Percentiles rank a stretch among this genome's conserved stretches.
phyloP scores from a whole-genome alignment of 225 moss, liverwort and hornwort species.

The Ulota crispa region DNA sequence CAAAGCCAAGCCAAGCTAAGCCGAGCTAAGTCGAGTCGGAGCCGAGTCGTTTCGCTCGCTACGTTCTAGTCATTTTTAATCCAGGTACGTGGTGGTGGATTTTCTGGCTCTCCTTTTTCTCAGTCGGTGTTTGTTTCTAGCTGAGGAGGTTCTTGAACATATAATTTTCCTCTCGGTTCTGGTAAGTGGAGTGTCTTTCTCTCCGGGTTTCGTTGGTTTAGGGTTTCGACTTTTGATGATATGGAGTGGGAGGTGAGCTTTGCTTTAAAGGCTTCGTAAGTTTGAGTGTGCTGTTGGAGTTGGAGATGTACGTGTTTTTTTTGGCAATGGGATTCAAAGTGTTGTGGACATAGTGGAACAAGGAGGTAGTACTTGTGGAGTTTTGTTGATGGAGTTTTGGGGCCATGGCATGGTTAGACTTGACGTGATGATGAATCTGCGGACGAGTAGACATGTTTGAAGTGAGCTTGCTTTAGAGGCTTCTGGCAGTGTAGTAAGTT shows the following conservation, averaged over 20 bases:
- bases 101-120: neutral
- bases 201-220: neutral
- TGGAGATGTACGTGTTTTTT: neutral
- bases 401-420: conserved; percentile 12
- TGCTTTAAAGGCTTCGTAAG: neutral
- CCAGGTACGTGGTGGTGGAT: neutral
- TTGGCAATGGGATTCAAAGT: neutral
- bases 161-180: neutral
- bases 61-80: neutral
- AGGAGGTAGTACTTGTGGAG: neutral
- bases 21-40: neutral
- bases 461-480: neutral
- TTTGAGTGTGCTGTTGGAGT: neutral
- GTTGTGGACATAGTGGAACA: neutral
- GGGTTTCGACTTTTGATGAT: neutral
- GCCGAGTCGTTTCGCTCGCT: neutral
- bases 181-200: neutral
- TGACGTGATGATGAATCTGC: conserved; percentile 6
- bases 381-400: neutral
- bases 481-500: no score
- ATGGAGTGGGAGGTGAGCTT: neutral
- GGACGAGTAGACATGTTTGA: conserved; percentile 1
- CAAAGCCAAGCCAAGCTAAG: no score
- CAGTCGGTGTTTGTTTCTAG: neutral
- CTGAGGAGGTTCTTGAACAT: neutral